These are phyloP conservation scores for Wickerhamiella cacticola DNA, from an alignment of 805 yeast species.

Conservation along the genomic window DNA sequence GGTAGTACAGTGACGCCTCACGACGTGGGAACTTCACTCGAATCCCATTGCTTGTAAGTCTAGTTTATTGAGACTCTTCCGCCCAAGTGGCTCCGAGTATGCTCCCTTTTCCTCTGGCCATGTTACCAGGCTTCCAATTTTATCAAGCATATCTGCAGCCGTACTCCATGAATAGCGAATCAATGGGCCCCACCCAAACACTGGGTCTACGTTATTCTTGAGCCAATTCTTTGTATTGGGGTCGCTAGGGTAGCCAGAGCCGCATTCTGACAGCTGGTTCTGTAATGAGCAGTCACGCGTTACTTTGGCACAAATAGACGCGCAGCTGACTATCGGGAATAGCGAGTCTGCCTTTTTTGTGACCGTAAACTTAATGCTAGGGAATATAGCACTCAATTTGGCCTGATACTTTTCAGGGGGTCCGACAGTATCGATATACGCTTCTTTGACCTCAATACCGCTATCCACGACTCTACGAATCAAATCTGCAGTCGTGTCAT, in stretches of 20 bases:
- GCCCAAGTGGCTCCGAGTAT: neutral
- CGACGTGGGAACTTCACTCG: neutral
- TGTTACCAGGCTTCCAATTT: constrained; percentile 42
- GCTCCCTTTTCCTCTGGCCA: constrained; percentile 41
- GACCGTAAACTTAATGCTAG: constrained; percentile 60
- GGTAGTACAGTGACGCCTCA: too few species aligned
- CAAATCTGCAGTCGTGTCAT: constrained; percentile 76
- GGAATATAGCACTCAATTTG: constrained; percentile 60
- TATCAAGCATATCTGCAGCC: constrained; percentile 55
- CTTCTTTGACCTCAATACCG: constrained; percentile 54
- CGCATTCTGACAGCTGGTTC: constrained; percentile 38
- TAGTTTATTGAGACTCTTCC: neutral
- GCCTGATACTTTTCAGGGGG: constrained; percentile 78
- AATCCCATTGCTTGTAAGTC: neutral
- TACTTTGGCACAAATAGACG: constrained; percentile 92
- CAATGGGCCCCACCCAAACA: constrained; percentile 77
- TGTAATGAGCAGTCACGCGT: constrained; percentile 64
- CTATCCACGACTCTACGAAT: constrained; percentile 51
- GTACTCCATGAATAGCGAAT: constrained; percentile 93
- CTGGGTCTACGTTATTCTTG: constrained; percentile 43
- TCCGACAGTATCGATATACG: constrained; percentile 93
- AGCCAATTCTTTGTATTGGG: constrained; percentile 79
- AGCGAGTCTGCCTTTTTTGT: constrained; percentile 91
- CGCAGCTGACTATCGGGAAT: constrained; percentile 86
- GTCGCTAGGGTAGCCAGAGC: constrained; percentile 93